Evolutionary conservation across 129 eudicot species (phyloP), one percentile per base, ranked within the genome.

Genomic region (Flaveria linearis): DNA sequence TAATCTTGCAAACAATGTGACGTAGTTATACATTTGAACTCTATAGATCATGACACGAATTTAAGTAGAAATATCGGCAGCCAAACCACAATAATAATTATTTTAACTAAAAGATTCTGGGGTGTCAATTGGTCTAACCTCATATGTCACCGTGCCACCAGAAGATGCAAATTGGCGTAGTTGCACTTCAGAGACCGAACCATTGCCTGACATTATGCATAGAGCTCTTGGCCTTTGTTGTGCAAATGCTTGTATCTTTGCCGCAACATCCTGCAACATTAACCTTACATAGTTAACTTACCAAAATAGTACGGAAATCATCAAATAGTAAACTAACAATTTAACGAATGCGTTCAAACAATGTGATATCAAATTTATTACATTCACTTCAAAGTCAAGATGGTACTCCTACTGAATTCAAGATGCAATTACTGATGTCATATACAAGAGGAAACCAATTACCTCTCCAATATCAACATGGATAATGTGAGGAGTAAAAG

Each of bases 401-500:
- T 47, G 58, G 53, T 11, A 20, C 33, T 10, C 1, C 5, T 9
- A 33, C 56, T 4, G 13, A 53, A 71, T n/a, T 33, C 10, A 5
- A 41, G 15, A 10, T 20, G 23, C 68, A 53, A 30, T 73, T 28
- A 71, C 9, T 47, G 22, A 56, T 13, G 10, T 55, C 36, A 2
- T 33, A 1, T 4, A 9, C 4, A 53, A 72, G 9, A 25, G 53
- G 58, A 0, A 26, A 17, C 39, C 2, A 60, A 69, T 72, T 79
- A 90, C 98, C 98, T 92, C 98, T 75, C 96, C 98, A 2, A 68
- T 76, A 13, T 82, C 82, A 65, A 86, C 76, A 41, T 82, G 90
- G 69, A 92, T 85, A 78, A 92, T 88, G 80, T 92, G 98, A 7
- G 96, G 98, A 23, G 95, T 90, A 86, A 92, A 92, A 52, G 98